phyloP scores from a whole-genome alignment of 176 grass and related monocot species.

The Oropetium thomaeum region DNA sequence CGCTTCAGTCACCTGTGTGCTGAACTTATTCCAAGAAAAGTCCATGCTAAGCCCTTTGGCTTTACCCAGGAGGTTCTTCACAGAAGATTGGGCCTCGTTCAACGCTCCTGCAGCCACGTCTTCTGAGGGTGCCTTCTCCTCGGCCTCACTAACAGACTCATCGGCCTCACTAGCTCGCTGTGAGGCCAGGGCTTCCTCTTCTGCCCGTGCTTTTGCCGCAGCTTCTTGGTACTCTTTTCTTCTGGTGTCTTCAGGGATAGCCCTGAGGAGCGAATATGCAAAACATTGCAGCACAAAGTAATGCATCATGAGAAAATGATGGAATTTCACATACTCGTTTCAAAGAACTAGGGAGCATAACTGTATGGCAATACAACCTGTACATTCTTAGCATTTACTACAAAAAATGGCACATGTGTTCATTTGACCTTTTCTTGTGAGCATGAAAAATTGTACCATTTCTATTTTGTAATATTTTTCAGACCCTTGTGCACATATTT shows the following conservation, averaged over 20 bases:
- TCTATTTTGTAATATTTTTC: background rate
- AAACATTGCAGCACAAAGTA: background rate
- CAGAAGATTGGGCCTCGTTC: slow-evolving; percentile 36
- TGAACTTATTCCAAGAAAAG: slow-evolving; percentile 77
- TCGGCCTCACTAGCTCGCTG: slow-evolving; percentile 43
- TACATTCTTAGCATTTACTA: background rate
- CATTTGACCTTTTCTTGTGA: background rate
- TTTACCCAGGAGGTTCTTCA: slow-evolving; percentile 53
- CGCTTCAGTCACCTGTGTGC: slow-evolving; percentile 46
- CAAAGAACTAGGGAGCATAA: background rate
- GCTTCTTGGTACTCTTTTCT: slow-evolving; percentile 73
- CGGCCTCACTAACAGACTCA: slow-evolving; percentile 35
- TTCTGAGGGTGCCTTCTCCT: slow-evolving; percentile 22
- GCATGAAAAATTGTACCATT: background rate
- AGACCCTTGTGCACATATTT: background rate
- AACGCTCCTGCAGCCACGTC: background rate
- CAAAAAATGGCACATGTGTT: background rate
- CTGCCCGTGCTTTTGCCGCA: slow-evolving; percentile 59
- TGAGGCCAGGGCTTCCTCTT: slow-evolving; percentile 49
- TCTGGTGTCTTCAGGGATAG: slow-evolving; percentile 83
- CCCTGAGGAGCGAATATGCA: slow-evolving; percentile 28
- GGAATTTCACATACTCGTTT: background rate
- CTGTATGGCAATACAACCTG: background rate
- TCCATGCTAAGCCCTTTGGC: slow-evolving; percentile 55
- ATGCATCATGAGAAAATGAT: background rate